Evolutionary conservation across 495 filamentous ascomycete species (phyloP).

Genomic region (Podospora conica): DNA sequence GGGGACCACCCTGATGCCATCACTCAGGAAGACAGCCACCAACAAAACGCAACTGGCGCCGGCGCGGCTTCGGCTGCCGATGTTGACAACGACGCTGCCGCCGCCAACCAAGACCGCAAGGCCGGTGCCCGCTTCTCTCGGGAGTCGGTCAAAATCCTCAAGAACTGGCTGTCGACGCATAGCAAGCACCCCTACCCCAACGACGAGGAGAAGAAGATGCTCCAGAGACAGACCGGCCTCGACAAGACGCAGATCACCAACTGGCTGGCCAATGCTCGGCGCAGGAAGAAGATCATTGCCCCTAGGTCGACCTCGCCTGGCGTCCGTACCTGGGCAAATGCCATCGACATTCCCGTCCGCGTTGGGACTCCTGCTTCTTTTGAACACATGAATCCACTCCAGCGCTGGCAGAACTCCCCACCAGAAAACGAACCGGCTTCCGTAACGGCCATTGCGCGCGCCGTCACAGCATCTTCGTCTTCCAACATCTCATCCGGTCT

Average conservation of each 20-base stretch:
- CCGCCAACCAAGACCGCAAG: slow-evolving; percentile 35
- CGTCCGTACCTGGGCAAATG: slow-evolving; percentile 45
- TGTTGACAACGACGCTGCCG: slow-evolving; percentile 30
- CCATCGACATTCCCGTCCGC: slow-evolving; percentile 60
- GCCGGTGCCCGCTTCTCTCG: slow-evolving; percentile 62
- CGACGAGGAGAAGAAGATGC: slow-evolving; percentile 69
- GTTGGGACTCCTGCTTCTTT: slow-evolving; percentile 43
- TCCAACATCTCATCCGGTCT: slow-evolving; percentile 45
- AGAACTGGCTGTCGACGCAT: slow-evolving; percentile 72
- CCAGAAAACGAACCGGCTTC: slow-evolving; percentile 83
- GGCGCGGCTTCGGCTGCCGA: slow-evolving; percentile 32
- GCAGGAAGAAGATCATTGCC: slow-evolving; percentile 62
- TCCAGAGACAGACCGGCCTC: slow-evolving; percentile 66
- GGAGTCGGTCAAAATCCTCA: slow-evolving; percentile 65
- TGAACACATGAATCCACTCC: slow-evolving; percentile 70
- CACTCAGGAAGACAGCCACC: slow-evolving; percentile 42
- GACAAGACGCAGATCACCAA: slow-evolving; percentile 73
- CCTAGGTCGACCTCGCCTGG: slow-evolving; percentile 53
- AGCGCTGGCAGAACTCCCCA: slow-evolving; percentile 80
- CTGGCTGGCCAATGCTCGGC: slow-evolving; percentile 81
- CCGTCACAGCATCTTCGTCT: slow-evolving; percentile 54
- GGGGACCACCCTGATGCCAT: slow-evolving; percentile 40
- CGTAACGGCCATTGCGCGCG: slow-evolving; percentile 70
- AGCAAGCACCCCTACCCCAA: slow-evolving; percentile 73
- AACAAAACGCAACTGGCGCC: slow-evolving; percentile 28